Percentiles rank a stretch among this genome's conserved stretches.
These are phyloP conservation scores for Clavispora vitiphila DNA, from an alignment of 805 yeast species.

Conservation along the genomic window DNA sequence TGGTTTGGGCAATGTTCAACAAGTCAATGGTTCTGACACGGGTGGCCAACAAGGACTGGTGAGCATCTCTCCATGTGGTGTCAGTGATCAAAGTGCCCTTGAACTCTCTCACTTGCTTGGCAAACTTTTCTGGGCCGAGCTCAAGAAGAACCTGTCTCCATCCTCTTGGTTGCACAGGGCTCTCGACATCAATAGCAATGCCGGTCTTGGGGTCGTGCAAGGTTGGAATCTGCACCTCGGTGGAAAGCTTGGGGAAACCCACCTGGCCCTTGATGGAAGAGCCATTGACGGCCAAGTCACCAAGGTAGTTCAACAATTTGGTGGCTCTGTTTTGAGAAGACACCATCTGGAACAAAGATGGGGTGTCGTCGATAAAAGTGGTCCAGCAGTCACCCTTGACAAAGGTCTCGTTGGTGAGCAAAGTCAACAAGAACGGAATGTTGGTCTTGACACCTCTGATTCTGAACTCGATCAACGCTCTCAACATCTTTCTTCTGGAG, in stretches of 20 bases:
- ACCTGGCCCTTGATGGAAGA: slow-evolving; percentile 93
- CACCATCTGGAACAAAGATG: slow-evolving; percentile 90
- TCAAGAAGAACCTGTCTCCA: slow-evolving; percentile 87
- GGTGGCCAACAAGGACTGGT: slow-evolving; percentile 94
- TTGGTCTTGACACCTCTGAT: slow-evolving; percentile 98
- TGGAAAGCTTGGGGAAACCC: slow-evolving; percentile 78
- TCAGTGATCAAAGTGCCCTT: slow-evolving; percentile 93
- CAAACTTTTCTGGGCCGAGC: slow-evolving; percentile 86
- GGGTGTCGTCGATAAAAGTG: slow-evolving; percentile 97
- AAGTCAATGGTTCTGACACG: slow-evolving; percentile 94
- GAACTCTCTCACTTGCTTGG: slow-evolving; percentile 76
- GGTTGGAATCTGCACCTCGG: slow-evolving; percentile 72
- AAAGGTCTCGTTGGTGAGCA: slow-evolving; percentile 86
- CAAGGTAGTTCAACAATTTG: slow-evolving; percentile 84
- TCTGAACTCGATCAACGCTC: slow-evolving; percentile 95
- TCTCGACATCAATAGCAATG: slow-evolving; percentile 53
- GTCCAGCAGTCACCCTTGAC: slow-evolving; percentile 93
- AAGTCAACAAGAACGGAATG: slow-evolving; percentile 90
- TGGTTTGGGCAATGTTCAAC: slow-evolving; percentile 86
- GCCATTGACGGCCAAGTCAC: slow-evolving; percentile 93
- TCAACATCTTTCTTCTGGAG: slow-evolving; percentile 94
- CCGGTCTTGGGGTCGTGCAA: slow-evolving; percentile 61
- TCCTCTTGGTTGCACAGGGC: slow-evolving; percentile 59
- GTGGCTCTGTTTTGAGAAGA: slow-evolving; percentile 95
- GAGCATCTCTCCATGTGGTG: slow-evolving; percentile 99